Percentiles rank a stretch among this genome's conserved stretches.
Conservation (phyloP, 1,284 basidiomycete species). For the Melampsora medusae region DNA sequence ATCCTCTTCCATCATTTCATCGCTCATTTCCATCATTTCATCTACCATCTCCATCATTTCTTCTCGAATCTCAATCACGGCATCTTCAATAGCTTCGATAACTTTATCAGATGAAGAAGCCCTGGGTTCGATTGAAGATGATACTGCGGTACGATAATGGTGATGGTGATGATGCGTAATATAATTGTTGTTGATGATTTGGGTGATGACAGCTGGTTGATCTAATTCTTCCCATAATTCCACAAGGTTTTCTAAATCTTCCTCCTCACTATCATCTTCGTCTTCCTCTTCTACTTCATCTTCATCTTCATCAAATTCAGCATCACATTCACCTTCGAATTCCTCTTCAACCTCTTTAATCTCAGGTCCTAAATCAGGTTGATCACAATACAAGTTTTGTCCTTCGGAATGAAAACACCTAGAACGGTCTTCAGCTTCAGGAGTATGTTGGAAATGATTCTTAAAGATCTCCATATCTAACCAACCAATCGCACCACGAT, state of each 20-base stretch:
- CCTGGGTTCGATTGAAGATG: no score
- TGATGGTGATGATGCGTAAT: neutral
- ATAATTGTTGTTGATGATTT: neutral
- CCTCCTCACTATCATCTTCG: neutral
- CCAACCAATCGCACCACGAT: conserved; percentile 11
- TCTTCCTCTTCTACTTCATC: neutral
- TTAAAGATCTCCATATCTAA: neutral
- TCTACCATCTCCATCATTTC: neutral
- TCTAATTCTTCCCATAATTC: neutral
- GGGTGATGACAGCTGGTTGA: neutral
- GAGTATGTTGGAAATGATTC: neutral
- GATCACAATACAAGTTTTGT: conserved; percentile 9
- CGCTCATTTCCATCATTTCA: neutral
- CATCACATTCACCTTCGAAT: neutral
- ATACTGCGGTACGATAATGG: neutral
- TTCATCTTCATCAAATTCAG: neutral
- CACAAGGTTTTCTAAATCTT: neutral
- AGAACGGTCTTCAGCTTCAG: neutral
- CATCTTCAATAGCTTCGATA: neutral
- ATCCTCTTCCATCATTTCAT: neutral
- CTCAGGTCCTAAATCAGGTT: neutral
- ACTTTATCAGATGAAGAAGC: no score
- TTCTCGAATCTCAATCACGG: neutral
- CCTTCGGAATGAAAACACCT: neutral
- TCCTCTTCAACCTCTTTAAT: neutral